These are phyloP conservation scores for Rhodomyrtus tomentosa DNA, from an alignment of 345 rosid species.

Conservation along the genomic window DNA sequence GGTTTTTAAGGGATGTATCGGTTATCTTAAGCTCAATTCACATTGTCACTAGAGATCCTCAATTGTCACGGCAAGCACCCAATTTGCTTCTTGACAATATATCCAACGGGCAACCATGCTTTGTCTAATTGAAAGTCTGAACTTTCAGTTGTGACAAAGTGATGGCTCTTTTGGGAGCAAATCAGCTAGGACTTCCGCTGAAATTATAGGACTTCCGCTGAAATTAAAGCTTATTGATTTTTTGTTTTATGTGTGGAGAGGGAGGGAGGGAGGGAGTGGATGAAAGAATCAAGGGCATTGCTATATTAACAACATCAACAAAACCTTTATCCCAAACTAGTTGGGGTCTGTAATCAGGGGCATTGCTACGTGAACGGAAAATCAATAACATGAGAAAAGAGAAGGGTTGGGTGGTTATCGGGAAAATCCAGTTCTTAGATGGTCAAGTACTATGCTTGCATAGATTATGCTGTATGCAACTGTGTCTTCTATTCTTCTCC, in stretches of 20 bases:
- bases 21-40: background rate
- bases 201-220: too few relatives aligned
- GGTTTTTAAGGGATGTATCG: background rate
- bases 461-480: background rate
- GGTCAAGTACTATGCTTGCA: background rate
- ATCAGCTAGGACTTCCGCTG: background rate
- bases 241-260: too few relatives aligned
- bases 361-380: too few relatives aligned
- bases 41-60: too few relatives aligned
- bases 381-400: background rate
- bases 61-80: too few relatives aligned
- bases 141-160: background rate
- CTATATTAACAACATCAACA: background rate
- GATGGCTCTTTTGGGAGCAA: background rate
- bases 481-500: background rate
- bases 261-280: too few relatives aligned
- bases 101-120: background rate
- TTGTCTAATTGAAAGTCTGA: background rate
- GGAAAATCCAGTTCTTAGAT: background rate
- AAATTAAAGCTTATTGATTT: too few relatives aligned
- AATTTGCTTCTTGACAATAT: too few relatives aligned
- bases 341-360: too few relatives aligned
- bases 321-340: too few relatives aligned
- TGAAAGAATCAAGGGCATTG: too few relatives aligned
- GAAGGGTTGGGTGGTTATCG: background rate